Evolutionary conservation across 768 basidiomycete genomes (phyloP).

Genomic region (Phallus indusiatus): DNA sequence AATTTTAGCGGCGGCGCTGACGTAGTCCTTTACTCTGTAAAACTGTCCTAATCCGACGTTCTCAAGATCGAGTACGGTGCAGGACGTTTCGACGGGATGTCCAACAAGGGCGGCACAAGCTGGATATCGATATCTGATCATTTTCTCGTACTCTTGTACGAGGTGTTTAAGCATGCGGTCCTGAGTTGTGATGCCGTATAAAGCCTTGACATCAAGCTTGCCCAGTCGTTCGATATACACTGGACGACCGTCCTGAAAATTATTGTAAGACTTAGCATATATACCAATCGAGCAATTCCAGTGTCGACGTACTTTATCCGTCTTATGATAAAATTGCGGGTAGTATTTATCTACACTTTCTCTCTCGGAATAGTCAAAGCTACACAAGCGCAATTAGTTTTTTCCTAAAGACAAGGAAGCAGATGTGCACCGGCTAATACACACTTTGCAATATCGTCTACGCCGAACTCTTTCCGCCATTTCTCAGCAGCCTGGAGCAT

Average conservation of each 20-base stretch:
- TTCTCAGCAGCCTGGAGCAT: conserved; percentile 80
- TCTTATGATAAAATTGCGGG: conserved; percentile 94
- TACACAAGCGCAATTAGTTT: conserved; percentile 17
- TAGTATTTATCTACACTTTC: conserved; percentile 82
- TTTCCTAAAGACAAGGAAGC: background rate
- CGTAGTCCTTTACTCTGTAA: conserved; percentile 89
- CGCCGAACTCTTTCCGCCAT: conserved; percentile 83
- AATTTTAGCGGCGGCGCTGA: conserved; percentile 61
- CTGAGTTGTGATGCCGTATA: conserved; percentile 73
- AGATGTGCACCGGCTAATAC: conserved; percentile 20
- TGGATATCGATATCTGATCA: conserved; percentile 69
- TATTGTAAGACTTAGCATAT: background rate
- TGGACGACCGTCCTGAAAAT: conserved; percentile 83
- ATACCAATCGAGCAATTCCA: background rate
- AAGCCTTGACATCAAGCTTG: conserved; percentile 74
- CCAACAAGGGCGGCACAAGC: conserved; percentile 63
- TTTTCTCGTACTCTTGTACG: conserved; percentile 90
- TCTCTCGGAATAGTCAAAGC: conserved; percentile 82
- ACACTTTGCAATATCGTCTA: conserved; percentile 64
- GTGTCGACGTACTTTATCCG: conserved; percentile 62
- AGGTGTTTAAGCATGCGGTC: conserved; percentile 86
- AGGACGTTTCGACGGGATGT: conserved; percentile 90
- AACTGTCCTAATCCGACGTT: conserved; percentile 61
- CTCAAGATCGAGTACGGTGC: conserved; percentile 92
- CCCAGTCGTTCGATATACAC: conserved; percentile 93